These are phyloP conservation scores for Trichophyton mentagrophytes DNA, from an alignment of 2,329 filamentous ascomycete species.

Conservation along the genomic window DNA sequence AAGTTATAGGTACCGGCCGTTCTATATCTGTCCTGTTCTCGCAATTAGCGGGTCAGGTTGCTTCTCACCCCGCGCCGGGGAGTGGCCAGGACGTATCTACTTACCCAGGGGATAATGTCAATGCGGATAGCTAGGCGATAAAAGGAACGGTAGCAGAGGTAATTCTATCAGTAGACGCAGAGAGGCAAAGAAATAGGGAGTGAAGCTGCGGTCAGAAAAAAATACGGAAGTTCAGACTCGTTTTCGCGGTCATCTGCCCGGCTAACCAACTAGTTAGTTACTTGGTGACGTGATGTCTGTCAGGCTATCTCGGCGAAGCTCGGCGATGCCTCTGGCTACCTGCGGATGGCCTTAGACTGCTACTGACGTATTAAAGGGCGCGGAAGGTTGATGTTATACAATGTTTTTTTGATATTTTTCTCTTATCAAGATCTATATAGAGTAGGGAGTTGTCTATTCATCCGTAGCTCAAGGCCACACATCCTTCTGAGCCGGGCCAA, in stretches of 20 bases:
- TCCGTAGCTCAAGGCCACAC: not conserved
- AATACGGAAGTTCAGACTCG: no score
- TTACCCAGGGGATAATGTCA: no score
- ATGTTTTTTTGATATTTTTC: conserved; percentile 4
- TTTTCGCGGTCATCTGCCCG: no score
- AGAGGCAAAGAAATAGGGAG: no score
- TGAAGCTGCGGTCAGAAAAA: no score
- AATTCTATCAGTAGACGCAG: no score
- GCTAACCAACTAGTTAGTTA: no score
- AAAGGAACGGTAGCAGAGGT: no score
- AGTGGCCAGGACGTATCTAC: no score
- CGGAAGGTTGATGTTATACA: not conserved
- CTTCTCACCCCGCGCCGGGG: not conserved
- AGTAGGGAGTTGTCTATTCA: conserved; percentile 16
- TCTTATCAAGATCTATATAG: conserved; percentile 7
- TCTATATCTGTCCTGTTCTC: not conserved
- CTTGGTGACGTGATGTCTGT: no score
- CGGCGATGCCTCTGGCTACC: not conserved
- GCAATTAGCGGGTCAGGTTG: not conserved
- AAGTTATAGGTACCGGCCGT: not conserved
- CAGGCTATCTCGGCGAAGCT: not conserved
- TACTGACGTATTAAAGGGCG: not conserved
- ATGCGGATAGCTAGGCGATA: no score
- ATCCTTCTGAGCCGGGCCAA: not conserved
- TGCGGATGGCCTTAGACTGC: not conserved